Base-by-base conservation (phyloP, 2,329 filamentous ascomycete species). In the Fusarium sulawesiense region DNA sequence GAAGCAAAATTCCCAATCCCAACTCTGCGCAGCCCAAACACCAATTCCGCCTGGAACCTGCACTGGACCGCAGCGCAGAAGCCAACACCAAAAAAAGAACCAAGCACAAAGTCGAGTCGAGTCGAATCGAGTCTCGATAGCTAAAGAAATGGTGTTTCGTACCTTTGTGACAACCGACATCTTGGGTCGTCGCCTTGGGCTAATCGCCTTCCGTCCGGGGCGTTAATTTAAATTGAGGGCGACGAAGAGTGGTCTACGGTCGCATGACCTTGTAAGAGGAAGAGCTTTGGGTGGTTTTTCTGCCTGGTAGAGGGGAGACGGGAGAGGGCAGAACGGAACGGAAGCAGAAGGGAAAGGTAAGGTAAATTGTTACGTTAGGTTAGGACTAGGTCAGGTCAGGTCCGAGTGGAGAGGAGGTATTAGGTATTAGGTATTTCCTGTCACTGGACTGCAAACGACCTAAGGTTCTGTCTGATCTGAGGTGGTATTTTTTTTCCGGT, bases 161-260 rank as follows among this genome's bases (percentile, higher is more conserved):
- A 89, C 87, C 85, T 88, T 87, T 73, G 85, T 86, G 82, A 83
- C 86, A 85, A 88, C 85, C 83, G 86, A 87, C 86, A 88, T 88
- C 79, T 88, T 86, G 71, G 23, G 64, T 71, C 68, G 79, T 79
- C 79, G 83, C 85, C 78, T 70, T 82, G 71, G 79, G 79, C 82
- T 83, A 80, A 81, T 85, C 83, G 84, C 85, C 85, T 86, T 76
- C 76, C 77, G 78, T 79, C 76, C 75, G 74, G 75, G 74, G 76
- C 72, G 72, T 75, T 53, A 73, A 75, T 69, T 70, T 61, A 72
- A 68, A 74, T 73, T 77, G 73, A 76, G 78, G 77, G 77, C 77
- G 77, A 78, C 77, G 69, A 74, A 75, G 70, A 75, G 73, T 73
- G 71, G 74, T 78, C 63, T 78, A 79, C 75, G 78, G 77, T 80